Conservation (phyloP, 495 filamentous ascomycete species). For the Aspergillus sparsus region DNA sequence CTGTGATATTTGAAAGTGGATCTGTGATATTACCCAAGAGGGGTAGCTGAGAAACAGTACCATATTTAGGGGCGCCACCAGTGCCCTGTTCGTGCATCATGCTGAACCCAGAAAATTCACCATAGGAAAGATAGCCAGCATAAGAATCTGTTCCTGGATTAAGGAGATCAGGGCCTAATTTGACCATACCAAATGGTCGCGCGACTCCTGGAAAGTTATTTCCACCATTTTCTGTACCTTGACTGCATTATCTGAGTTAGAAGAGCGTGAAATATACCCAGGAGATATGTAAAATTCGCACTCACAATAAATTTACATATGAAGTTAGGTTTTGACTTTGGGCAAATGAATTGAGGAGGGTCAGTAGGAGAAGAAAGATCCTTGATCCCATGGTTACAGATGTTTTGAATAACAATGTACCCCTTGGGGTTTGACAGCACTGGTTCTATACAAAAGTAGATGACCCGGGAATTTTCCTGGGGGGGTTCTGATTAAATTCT, state of each 20-base stretch:
- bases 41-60: conserved; percentile 66
- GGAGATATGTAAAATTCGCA: neutral
- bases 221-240: conserved; percentile 52
- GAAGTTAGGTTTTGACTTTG: neutral
- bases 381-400: neutral
- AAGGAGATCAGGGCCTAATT: conserved; percentile 64
- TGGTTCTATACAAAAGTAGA: too few relatives aligned
- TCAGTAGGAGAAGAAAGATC: neutral
- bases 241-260: conserved; percentile 18
- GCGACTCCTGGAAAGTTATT: conserved; percentile 71
- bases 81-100: conserved; percentile 77
- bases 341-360: neutral
- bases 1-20: conserved; percentile 59
- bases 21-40: conserved; percentile 54
- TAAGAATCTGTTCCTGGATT: conserved; percentile 59
- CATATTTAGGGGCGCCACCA: conserved; percentile 75
- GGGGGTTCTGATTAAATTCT: too few relatives aligned
- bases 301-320: conserved; percentile 42
- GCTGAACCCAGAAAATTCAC: conserved; percentile 67
- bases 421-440: too few relatives aligned
- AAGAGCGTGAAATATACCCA: neutral
- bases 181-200: conserved; percentile 68
- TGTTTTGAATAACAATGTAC: too few relatives aligned
- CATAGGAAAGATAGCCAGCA: conserved; percentile 60
- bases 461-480: too few relatives aligned